Evolutionary conservation across 352 stramenopile genomes (phyloP).

Genomic region (Globisporangium lucens): DNA sequence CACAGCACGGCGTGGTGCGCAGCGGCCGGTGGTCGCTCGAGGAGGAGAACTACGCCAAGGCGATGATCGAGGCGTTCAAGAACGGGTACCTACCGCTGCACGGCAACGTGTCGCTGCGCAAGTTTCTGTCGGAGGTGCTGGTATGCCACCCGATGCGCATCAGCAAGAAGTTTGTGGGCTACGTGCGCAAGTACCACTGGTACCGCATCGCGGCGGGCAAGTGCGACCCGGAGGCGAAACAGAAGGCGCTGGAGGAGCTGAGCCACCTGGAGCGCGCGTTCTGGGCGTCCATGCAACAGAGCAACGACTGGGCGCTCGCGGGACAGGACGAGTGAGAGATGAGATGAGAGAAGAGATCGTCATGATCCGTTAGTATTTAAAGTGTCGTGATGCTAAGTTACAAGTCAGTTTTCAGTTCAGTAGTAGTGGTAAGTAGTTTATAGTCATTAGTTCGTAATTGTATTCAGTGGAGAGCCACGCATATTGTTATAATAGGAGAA

Average conservation of each 20-base stretch:
- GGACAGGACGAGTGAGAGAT: constrained; percentile 4
- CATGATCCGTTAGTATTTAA: constrained; percentile 4
- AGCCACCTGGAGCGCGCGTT: constrained; percentile 21
- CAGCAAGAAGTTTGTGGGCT: constrained; percentile 90
- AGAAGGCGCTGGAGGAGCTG: constrained; percentile 18
- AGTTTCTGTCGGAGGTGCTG: constrained; percentile 85
- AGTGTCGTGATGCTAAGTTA: constrained; percentile 5
- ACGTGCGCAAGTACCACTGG: constrained; percentile 87
- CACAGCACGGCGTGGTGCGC: constrained; percentile 62
- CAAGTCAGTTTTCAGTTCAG: background rate
- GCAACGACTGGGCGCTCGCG: constrained; percentile 8
- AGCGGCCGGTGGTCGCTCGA: constrained; percentile 73
- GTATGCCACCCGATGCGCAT: constrained; percentile 90
- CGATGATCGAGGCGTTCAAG: constrained; percentile 72
- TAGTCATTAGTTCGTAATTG: background rate
- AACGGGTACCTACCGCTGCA: constrained; percentile 71
- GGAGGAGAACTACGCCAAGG: constrained; percentile 52
- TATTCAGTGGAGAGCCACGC: background rate
- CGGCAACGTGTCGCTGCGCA: constrained; percentile 65
- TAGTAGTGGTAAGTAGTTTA: background rate
- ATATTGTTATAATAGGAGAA: constrained; percentile 4
- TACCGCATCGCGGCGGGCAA: constrained; percentile 55
- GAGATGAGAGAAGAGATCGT: background rate
- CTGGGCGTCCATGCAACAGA: constrained; percentile 22
- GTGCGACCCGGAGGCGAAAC: constrained; percentile 18